Conservation (phyloP, 345 rosid species). For the Pistacia atlantica region DNA sequence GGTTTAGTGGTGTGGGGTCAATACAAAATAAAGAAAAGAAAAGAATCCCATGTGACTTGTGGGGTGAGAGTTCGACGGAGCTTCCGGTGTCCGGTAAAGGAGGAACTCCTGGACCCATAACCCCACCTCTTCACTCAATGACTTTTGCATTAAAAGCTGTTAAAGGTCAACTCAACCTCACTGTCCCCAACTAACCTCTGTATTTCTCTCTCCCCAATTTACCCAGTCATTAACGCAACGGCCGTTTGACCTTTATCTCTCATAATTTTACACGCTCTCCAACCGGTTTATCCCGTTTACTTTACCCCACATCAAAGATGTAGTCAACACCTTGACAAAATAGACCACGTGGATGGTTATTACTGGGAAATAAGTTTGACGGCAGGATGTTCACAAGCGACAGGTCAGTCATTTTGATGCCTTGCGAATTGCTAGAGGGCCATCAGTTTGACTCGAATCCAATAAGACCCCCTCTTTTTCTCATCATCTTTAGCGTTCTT, state of each 20-base stretch:
- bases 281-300: constrained; percentile 22
- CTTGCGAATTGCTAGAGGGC: constrained; percentile 18
- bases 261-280: constrained; percentile 31
- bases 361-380: constrained; percentile 35
- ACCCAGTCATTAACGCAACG: constrained; percentile 45
- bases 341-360: constrained; percentile 27
- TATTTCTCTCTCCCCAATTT: constrained; percentile 14
- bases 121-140: constrained; percentile 15
- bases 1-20: not conserved
- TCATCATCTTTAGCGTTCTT: constrained; percentile 17
- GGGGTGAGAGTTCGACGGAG: constrained; percentile 40
- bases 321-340: constrained; percentile 40
- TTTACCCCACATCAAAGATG: constrained; percentile 29
- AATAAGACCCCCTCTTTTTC: constrained; percentile 6
- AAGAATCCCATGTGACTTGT: constrained; percentile 56
- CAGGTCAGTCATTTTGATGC: constrained; percentile 32
- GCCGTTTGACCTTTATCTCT: constrained; percentile 47
- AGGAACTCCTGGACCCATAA: constrained; percentile 18
- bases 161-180: constrained; percentile 58
- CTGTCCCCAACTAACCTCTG: constrained; percentile 47
- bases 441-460: constrained; percentile 44
- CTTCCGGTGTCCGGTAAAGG: constrained; percentile 51
- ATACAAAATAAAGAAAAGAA: too few relatives aligned
- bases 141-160: constrained; percentile 46
- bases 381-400: constrained; percentile 23